Base-by-base conservation (phyloP, 2,329 filamentous ascomycete genomes). In the Aspergillus latus region DNA sequence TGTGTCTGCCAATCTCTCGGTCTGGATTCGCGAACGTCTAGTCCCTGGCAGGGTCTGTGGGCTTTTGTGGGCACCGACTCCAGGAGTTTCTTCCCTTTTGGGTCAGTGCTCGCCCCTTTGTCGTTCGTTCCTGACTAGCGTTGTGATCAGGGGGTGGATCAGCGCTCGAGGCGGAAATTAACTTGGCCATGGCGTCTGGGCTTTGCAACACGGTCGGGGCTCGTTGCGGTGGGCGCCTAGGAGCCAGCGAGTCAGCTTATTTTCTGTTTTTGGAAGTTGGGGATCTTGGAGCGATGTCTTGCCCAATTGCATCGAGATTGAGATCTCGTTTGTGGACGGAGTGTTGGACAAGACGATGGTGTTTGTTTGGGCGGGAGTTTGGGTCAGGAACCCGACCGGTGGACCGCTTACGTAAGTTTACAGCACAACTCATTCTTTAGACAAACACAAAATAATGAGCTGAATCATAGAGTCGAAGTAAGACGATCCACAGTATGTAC, bases 371-470 rank as follows among this genome's bases (percentile, higher is more conserved):
- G 49, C 36, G 10, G 29, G 28, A 32, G 28, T 45, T 30, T 45
- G 49, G 50, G 34, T 52, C 43, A 52, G 50, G 50, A 52, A 52
- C 42, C 37, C 39, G 34, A 52, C 42, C 42, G 50, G 43, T 40
- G 42, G 50, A 28, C 30, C 50, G 13, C 39, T 42, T 28, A 16
- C 48, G 42, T 51, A 43, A 37, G 39, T 34, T 34, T 5, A 10
- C 37, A 9, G 21, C 21, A 21, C 21, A 21, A 26, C 37, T 28
- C 10, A 8, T 42, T 21, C n/a, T 21, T 16, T 13, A 21, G 21
- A 21, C 21, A 21, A 21, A 21, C 21, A 21, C 21, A 21, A 21
- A 21, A 21, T 21, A 21, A 21, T 21, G 3, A 21, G 21, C 21
- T 21, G 21, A 21, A 21, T 21, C 21, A 21, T 21, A 21, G 21